Conservation (phyloP, 805 yeast species). For the Cyberlindnera subsufficiens region DNA sequence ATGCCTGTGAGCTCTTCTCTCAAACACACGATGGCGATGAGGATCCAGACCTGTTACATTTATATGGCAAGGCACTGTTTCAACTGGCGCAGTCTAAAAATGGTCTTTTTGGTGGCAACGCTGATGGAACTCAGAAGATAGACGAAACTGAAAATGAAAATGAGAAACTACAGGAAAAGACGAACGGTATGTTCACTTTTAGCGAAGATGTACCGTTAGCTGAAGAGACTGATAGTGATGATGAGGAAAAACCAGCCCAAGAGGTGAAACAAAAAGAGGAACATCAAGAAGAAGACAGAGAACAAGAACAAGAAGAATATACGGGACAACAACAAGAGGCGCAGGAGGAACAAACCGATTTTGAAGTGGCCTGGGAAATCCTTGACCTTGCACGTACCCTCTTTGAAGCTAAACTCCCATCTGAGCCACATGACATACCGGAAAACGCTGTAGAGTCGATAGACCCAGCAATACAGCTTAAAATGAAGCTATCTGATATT, state of each 20-base stretch:
- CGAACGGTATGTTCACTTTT: conserved; percentile 27
- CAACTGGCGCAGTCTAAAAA: conserved; percentile 69
- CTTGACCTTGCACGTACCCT: conserved; percentile 71
- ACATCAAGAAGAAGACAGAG: conserved; percentile 10
- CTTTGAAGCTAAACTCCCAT: conserved; percentile 34
- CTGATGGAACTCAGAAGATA: conserved; percentile 19
- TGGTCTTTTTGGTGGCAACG: conserved; percentile 57
- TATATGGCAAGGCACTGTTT: conserved; percentile 78
- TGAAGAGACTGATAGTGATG: conserved; percentile 24
- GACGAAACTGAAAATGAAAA: conserved; percentile 12
- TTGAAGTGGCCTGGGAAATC: conserved; percentile 86
- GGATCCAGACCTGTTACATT: conserved; percentile 61
- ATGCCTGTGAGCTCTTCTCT: conserved; percentile 59
- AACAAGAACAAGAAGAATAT: conserved; percentile 23
- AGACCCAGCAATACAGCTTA: conserved; percentile 30
- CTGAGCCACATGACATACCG: conserved; percentile 18
- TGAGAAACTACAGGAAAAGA: conserved; percentile 23
- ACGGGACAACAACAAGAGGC: conserved; percentile 23
- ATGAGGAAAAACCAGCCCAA: not conserved
- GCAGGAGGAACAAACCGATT: conserved; percentile 55
- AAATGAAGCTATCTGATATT: conserved; percentile 61
- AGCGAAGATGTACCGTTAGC: conserved; percentile 33
- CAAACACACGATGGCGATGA: conserved; percentile 47
- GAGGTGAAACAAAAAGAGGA: conserved; percentile 8
- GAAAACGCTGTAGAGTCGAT: conserved; percentile 17